These are phyloP conservation scores for Olyra latifolia DNA, from an alignment of 176 grass and related monocot species.

Conservation along the genomic window DNA sequence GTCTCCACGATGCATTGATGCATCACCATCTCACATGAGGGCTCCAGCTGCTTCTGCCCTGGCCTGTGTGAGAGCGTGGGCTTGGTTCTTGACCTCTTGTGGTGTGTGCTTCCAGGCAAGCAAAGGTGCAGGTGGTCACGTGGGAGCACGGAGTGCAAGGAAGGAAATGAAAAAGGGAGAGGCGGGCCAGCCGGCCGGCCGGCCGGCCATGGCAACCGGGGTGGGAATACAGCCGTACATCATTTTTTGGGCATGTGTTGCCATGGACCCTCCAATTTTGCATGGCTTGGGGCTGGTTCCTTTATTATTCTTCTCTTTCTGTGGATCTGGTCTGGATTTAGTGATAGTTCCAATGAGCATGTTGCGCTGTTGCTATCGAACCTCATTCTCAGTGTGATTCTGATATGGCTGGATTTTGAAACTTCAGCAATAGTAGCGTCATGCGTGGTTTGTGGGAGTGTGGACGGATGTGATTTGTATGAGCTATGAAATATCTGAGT, in stretches of 20 bases:
- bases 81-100: background rate
- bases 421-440: background rate
- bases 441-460: background rate
- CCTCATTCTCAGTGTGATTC: background rate
- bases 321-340: background rate
- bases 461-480: background rate
- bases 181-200: background rate
- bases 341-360: background rate
- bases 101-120: slow-evolving; percentile 10
- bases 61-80: background rate
- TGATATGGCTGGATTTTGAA: background rate
- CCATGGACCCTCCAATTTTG: slow-evolving; percentile 7
- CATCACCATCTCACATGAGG: background rate
- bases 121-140: slow-evolving; percentile 25
- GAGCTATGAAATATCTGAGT: background rate
- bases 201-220: background rate
- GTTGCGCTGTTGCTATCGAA: slow-evolving; percentile 3
- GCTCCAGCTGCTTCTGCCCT: slow-evolving; percentile 20
- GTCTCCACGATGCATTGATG: background rate
- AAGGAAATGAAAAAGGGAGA: background rate
- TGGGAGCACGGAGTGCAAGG: slow-evolving; percentile 31
- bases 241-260: background rate
- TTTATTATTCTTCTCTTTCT: background rate
- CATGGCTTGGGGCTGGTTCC: background rate
- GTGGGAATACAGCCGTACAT: background rate